A percentile compares a stretch with the other conserved stretches of the same genome.
phyloP scores from a whole-genome alignment of 805 yeast genomes.

The Saccharomyces jurei region DNA sequence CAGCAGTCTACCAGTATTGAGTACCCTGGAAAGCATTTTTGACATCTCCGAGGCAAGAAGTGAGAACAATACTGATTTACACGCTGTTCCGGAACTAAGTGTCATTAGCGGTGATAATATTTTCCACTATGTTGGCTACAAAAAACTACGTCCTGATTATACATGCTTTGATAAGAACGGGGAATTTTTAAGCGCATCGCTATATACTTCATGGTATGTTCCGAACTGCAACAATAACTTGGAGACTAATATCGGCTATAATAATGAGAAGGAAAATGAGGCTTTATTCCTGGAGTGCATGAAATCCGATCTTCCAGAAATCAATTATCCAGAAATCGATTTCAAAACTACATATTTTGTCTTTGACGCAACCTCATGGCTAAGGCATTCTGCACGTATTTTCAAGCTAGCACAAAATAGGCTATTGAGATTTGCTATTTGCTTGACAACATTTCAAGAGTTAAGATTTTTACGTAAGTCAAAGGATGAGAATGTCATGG shows the following conservation, averaged over 20 bases:
- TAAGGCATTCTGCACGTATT: slow-evolving; percentile 70
- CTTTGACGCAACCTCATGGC: slow-evolving; percentile 73
- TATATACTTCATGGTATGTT: slow-evolving; percentile 24
- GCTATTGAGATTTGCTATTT: slow-evolving; percentile 54
- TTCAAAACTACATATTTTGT: slow-evolving; percentile 49
- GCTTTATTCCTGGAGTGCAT: slow-evolving; percentile 15
- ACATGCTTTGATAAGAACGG: slow-evolving; percentile 29
- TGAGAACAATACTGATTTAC: slow-evolving; percentile 16
- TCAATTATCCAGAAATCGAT: slow-evolving; percentile 47
- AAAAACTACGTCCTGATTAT: slow-evolving; percentile 20
- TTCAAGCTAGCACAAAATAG: slow-evolving; percentile 58
- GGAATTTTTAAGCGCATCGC: slow-evolving; percentile 27
- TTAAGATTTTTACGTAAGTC: slow-evolving; percentile 62
- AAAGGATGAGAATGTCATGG: slow-evolving; percentile 64
- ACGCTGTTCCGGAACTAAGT: slow-evolving; percentile 20
- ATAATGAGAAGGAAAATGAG: slow-evolving; percentile 8
- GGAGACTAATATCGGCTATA: background rate
- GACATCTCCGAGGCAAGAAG: slow-evolving; percentile 15
- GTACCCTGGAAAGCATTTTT: background rate
- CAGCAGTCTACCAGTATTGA: background rate
- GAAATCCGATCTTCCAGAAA: slow-evolving; percentile 23
- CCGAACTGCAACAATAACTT: background rate
- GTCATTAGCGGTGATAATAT: slow-evolving; percentile 23
- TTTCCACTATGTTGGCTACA: slow-evolving; percentile 29
- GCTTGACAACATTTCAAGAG: slow-evolving; percentile 73